Percentiles rank a stretch among this genome's conserved stretches.
These are phyloP conservation scores for Chlamydomonas schloesseri DNA, from an alignment of 139 green algal genomes.

Conservation along the genomic window DNA sequence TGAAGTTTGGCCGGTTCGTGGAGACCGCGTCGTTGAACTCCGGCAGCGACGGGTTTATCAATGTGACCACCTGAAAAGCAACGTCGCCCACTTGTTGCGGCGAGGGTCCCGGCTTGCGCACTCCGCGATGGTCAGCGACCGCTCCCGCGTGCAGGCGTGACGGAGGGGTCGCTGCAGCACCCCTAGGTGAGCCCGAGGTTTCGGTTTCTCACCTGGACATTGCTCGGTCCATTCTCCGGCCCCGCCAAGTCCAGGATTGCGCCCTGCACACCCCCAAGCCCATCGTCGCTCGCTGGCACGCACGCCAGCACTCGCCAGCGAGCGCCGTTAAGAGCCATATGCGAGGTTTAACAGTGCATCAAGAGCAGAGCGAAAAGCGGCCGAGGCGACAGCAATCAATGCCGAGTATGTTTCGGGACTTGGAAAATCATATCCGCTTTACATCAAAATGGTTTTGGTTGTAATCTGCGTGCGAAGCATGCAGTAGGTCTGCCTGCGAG, in stretches of 20 bases:
- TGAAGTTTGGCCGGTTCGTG: constrained; percentile 61
- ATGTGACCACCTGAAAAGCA: constrained; percentile 60
- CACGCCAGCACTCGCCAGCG: constrained; percentile 22
- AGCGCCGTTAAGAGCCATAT: not conserved
- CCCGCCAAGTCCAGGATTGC: constrained; percentile 1
- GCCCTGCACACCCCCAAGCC: not conserved
- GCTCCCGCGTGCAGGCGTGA: too few species aligned
- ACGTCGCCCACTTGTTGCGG: not conserved
- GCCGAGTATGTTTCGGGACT: too few species aligned
- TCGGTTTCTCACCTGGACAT: not conserved
- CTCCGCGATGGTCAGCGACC: too few species aligned
- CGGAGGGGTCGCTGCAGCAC: not conserved
- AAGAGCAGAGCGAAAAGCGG: too few species aligned
- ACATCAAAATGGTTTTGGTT: too few species aligned
- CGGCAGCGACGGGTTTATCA: constrained; percentile 56
- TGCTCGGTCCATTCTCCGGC: not conserved
- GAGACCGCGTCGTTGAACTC: constrained; percentile 57
- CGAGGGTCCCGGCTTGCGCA: not conserved
- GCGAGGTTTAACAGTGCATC: too few species aligned
- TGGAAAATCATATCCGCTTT: too few species aligned
- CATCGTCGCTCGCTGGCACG: not conserved
- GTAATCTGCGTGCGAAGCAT: too few species aligned
- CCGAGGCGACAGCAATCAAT: too few species aligned
- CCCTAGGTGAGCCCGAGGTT: too few species aligned
- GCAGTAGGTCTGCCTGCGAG: too few species aligned